Percentiles rank a stretch among this genome's conserved stretches.
phyloP scores from a whole-genome alignment of 306 rosid species.

The Quercus mongolica region DNA sequence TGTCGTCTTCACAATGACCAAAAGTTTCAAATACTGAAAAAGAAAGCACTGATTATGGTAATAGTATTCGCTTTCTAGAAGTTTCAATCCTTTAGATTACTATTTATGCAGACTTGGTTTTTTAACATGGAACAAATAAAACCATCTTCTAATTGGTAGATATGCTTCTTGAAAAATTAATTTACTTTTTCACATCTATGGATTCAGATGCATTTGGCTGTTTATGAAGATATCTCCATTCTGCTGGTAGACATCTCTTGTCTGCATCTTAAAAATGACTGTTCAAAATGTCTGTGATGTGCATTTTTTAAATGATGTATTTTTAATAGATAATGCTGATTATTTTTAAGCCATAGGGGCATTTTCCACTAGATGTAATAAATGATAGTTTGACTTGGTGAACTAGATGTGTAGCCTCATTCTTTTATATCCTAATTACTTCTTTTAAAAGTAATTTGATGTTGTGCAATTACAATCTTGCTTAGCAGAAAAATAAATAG shows the following conservation, averaged over 20 bases:
- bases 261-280: not conserved
- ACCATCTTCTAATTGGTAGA: not conserved
- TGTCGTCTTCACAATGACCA: not conserved
- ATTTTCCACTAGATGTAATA: not conserved
- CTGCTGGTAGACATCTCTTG: not conserved
- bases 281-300: not conserved
- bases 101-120: not conserved
- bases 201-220: not conserved
- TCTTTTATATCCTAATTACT: too few species aligned
- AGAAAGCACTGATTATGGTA: not conserved
- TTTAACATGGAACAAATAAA: not conserved
- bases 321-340: not conserved
- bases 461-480: too few species aligned
- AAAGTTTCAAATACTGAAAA: not conserved
- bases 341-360: not conserved
- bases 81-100: not conserved
- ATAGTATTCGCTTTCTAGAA: not conserved
- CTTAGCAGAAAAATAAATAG: too few species aligned
- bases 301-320: not conserved
- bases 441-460: too few species aligned
- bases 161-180: not conserved
- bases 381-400: not conserved
- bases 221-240: not conserved
- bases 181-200: not conserved
- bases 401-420: too few species aligned